A percentile compares a stretch with the other conserved stretches of the same genome.
These are phyloP conservation scores for Phaeosphaeriaceae sp. DNA, from an alignment of 2,329 filamentous ascomycete genomes.

Conservation along the genomic window DNA sequence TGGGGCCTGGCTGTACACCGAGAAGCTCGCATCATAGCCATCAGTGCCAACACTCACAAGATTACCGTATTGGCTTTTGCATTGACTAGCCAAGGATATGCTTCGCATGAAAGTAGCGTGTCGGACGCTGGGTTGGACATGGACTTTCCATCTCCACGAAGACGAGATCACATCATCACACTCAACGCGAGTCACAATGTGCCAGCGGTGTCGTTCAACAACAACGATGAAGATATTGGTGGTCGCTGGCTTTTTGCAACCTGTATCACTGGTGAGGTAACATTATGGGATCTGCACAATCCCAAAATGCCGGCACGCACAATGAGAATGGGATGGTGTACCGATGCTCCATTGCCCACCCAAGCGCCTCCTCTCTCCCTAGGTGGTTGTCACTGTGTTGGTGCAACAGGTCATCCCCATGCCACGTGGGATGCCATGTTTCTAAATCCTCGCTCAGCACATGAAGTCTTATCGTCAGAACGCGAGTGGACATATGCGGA, in stretches of 20 bases:
- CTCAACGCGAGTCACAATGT: conserved; percentile 55
- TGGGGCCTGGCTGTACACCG: conserved; percentile 90
- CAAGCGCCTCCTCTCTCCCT: conserved; percentile 11
- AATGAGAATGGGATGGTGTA: conserved; percentile 37
- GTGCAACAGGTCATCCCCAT: conserved; percentile 21
- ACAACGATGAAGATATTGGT: conserved; percentile 61
- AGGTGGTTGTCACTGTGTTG: conserved; percentile 19
- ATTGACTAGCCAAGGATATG: conserved; percentile 40
- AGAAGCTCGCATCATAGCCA: conserved; percentile 82
- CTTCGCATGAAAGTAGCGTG: not conserved
- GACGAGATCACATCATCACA: conserved; percentile 30
- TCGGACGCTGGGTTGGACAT: not conserved
- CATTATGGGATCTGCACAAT: conserved; percentile 55
- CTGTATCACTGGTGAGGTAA: conserved; percentile 60
- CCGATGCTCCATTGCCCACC: conserved; percentile 12
- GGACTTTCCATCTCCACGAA: conserved; percentile 37
- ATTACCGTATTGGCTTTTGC: conserved; percentile 68
- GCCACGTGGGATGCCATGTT: conserved; percentile 39
- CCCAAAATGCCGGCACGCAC: conserved; percentile 17
- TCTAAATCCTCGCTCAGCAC: conserved; percentile 35
- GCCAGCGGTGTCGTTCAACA: conserved; percentile 65
- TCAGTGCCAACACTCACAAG: conserved; percentile 74
- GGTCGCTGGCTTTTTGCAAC: conserved; percentile 65
- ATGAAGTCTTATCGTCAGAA: conserved; percentile 10
- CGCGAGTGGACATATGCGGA: not conserved